Evolutionary conservation across 495 filamentous ascomycete species (phyloP), one percentile per base, ranked within the genome.

Genomic region (Entonaema liquescens): DNA sequence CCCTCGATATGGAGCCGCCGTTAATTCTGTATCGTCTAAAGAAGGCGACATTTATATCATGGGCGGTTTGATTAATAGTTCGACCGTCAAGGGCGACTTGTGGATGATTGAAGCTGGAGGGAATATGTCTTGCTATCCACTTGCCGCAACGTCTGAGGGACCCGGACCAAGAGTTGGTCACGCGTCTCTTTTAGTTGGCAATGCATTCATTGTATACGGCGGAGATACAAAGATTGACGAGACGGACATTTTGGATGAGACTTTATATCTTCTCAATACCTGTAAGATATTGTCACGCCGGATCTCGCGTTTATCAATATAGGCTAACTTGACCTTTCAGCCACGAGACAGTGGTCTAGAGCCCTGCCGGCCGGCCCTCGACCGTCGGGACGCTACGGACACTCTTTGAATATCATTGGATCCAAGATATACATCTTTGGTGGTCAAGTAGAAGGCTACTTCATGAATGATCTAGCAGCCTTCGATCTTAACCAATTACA

Each of bases 181-280:
- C 83, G 87, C 95, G 5, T 94, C 93, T 83, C 84, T 99, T 77
- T 84, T 99, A 7, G 96, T 98, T 36, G 96, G 96, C 23, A 99
- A 99, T 82, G 96, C 96, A 1, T 99, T 98, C 75, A 99, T 99
- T 71, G 95, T 99, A 13, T 99, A 97, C 78, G 96, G 96, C 26
- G 96, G 96, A 73, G 96, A 99, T 78, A 99, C 96, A 25, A 98
- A 98, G 81, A 89, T 96, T 74, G 93, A 98, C 68, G 95, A 98
- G 68, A 87, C 85, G 5, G 96, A 99, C 79, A 83, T 91, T 31
- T 78, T 99, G 57, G 96, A 99, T 73, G 94, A 98, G 80, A 98
- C 95, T 7, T 81, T 99, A 13, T 99, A 99, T 79, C 86, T 99
- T 21, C 83, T 99, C 40, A 99, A 99, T 83, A 99, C 96, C 53